Base-by-base conservation (phyloP, 192 early-diverging fungal species). In the Coemansia sp. region DNA sequence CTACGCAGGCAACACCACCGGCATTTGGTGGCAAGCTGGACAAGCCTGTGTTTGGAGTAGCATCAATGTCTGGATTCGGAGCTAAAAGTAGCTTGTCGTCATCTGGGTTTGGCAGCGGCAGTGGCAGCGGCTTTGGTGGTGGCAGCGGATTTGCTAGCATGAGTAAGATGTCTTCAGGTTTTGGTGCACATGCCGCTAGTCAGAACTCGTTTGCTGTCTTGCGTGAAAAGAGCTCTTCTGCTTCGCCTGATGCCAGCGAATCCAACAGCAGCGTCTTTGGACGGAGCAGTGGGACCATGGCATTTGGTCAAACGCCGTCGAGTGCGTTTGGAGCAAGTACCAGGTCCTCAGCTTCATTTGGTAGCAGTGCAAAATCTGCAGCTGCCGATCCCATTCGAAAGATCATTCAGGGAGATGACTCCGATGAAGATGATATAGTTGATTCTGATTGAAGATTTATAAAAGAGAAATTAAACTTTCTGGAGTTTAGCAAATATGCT, bases 31-130 rank as follows among this genome's bases (percentile, higher is more conserved):
- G 41, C 11, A 68, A 64, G 26, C 39, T 74, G 37, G 65, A 60
- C 31, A 58, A 61, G 16, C 72, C 72, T 16, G 72, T 57, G 16
- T 74, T 74, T 63, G 72, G 72, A 8, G 61, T 74, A 11, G 52
- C 53, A 1, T 74, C 72, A 15, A 68, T 68, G 65, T 60, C 72
- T 6, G 57, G 50, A 20, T 57, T 50, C 52, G 58, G 47, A 19
- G 49, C 48, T 30, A 58, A 47, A 45, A 42, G 55, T 36, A 40
- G 15, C 10, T 48, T 28, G 45, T 31, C 30, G 30, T 31, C 30
- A 6, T 31, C 30, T 31, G 30, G 30, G 6, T 38, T 42, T 42
- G 47, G 20, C 13, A 49, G 44, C 46, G 16, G 10, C 2, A 18
- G 43, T 33, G 20, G 31, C 33, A 49, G 47, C 7, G n/a, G 37